A percentile compares a stretch with the other conserved stretches of the same genome.
Conservation (phyloP, 345 rosid genomes). For the Sisymbrium irio region DNA sequence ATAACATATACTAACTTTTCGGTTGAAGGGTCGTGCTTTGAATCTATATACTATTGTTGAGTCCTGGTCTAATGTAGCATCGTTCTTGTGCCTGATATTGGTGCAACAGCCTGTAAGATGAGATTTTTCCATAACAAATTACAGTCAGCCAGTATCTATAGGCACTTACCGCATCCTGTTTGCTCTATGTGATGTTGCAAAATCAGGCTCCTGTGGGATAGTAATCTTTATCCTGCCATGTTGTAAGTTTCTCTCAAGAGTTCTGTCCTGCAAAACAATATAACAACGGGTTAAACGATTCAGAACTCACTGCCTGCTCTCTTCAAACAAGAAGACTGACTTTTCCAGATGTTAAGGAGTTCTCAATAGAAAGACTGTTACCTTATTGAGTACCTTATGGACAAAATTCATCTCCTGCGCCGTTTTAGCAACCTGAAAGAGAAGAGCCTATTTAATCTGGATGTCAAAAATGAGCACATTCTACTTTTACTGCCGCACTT, state of each 20-base stretch:
- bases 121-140: neutral
- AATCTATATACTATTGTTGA: constrained; percentile 48
- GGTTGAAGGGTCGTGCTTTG: constrained; percentile 92
- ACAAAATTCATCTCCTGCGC: constrained; percentile 57
- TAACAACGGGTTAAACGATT: neutral
- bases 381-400: constrained; percentile 83
- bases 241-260: constrained; percentile 40
- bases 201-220: constrained; percentile 86
- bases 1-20: constrained; percentile 62
- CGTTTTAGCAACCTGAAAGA: constrained; percentile 56
- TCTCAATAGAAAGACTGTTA: constrained; percentile 23
- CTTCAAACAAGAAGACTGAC: neutral
- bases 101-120: constrained; percentile 3
- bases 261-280: constrained; percentile 51
- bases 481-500: too few species aligned
- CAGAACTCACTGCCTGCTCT: neutral
- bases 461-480: neutral
- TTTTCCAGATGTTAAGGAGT: neutral
- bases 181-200: constrained; percentile 84
- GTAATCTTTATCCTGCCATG: constrained; percentile 58
- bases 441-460: constrained; percentile 5
- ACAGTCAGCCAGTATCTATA: constrained; percentile 7
- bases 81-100: constrained; percentile 59
- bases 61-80: constrained; percentile 42
- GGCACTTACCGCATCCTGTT: constrained; percentile 61